Evolutionary conservation across 768 basidiomycete genomes (phyloP), one percentile per base, ranked within the genome.

Genomic region (Tephrocybe sp.): DNA sequence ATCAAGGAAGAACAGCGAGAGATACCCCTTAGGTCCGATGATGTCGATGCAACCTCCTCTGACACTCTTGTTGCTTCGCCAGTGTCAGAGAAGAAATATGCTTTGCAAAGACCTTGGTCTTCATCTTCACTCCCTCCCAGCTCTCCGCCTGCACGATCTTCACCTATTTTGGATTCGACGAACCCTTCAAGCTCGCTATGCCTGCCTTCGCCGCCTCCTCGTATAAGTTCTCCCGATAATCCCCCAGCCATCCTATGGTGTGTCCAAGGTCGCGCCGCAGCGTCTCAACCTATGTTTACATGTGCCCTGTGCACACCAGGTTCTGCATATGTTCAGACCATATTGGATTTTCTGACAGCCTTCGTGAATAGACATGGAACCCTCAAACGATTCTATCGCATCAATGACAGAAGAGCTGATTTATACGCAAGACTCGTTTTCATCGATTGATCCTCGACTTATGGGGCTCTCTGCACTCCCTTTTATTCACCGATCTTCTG

Each of bases 391-490:
- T 7, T n/a, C 6, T n/a, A n/a, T n/a, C n/a, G n/a, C n/a, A n/a
- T 5, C 36, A 37, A 19, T 19, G 18, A 12, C 15, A 5, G 13
- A 34, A 9, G 8, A 31, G 21, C 16, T 15, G 6, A 3, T 30
- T 12, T 31, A 16, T 31, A 12, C 32, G 15, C 9, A 36, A 11
- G 9, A 4, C 6, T 22, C 16, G 16, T 5, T n/a, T 26, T 28
- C 38, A 4, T 24, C 19, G 1, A 16, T 12, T 11, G 42, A 56
- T 11, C 40, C 38, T 37, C 13, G 16, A 19, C 24, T 24, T 21
- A 52, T 56, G 54, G 43, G 40, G 32, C 47, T 56, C 16, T 56
- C 54, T 18, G 54, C 54, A 2, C 47, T 56, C 2, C 51, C 51
- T 21, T 56, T 52, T 21, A 27, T 56, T 9, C 22, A 46, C 12